A percentile compares a stretch with the other conserved stretches of the same genome.
Evolutionary conservation across 2,329 filamentous ascomycete species (phyloP).

Genomic region (Colletotrichum chrysophilum): DNA sequence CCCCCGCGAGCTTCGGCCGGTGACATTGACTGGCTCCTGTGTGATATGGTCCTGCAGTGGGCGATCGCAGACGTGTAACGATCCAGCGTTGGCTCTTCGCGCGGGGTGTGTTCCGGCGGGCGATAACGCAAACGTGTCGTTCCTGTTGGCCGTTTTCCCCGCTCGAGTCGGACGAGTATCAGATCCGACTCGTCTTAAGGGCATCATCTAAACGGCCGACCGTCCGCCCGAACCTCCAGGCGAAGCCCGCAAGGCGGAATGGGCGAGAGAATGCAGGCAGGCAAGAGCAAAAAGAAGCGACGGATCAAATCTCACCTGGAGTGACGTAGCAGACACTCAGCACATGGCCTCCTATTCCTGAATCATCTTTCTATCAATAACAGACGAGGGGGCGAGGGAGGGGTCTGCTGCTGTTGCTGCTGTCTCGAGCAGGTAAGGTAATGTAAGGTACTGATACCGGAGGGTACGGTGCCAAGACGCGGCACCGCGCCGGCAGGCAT

Average conservation of each 20-base stretch:
- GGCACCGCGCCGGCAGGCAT: background rate
- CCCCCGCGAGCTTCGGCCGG: background rate
- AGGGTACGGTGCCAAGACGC: background rate
- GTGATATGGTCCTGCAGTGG: background rate
- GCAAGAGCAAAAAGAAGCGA: background rate
- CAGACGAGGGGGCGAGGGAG: background rate
- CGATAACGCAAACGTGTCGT: background rate
- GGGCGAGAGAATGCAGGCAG: background rate
- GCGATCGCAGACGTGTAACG: conserved; percentile 1
- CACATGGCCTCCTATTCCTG: background rate
- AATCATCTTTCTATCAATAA: background rate
- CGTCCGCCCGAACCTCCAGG: background rate
- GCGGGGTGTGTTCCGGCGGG: background rate
- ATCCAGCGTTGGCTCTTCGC: background rate
- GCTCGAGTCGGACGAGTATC: background rate
- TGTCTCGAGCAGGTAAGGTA: background rate
- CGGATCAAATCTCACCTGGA: conserved; percentile 17
- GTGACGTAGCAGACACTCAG: conserved; percentile 15
- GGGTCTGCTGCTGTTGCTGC: background rate
- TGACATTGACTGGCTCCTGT: background rate
- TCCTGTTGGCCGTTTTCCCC: background rate
- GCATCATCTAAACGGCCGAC: background rate
- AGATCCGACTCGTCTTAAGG: conserved; percentile 10
- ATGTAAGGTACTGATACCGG: conserved; percentile 1
- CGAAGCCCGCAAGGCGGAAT: background rate